Percentiles rank a stretch among this genome's conserved stretches.
Evolutionary conservation across 305 asterid genomes (phyloP).

Genomic region (Vinca major): DNA sequence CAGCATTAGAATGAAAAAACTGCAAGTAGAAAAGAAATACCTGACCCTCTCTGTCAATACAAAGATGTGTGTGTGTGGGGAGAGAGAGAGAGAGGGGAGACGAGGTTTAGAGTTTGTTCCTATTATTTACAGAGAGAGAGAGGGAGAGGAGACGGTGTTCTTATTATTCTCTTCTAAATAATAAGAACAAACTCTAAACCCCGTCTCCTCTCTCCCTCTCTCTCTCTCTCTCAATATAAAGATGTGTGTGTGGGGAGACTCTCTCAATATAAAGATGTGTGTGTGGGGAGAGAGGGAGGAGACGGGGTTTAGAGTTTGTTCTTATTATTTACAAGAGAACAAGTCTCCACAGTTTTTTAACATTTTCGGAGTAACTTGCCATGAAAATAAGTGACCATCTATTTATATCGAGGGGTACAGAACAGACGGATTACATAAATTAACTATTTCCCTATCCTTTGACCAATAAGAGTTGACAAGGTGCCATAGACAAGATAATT

Average conservation of each 20-base stretch:
- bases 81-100: neutral
- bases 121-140: neutral
- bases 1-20: neutral
- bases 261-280: too few relatives aligned
- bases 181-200: neutral
- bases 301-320: neutral
- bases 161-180: neutral
- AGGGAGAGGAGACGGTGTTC: too few relatives aligned
- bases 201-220: neutral
- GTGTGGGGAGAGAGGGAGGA: neutral
- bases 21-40: neutral
- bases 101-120: neutral
- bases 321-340: neutral
- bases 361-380: too few relatives aligned
- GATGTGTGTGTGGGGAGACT: neutral
- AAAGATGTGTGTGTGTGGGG: neutral
- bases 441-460: neutral
- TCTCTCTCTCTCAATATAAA: neutral
- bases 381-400: neutral
- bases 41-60: neutral
- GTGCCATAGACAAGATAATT: neutral
- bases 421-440: neutral
- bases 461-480: neutral
- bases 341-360: too few relatives aligned
- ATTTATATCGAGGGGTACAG: neutral